These are phyloP conservation scores for Pleurozium schreberi DNA, from an alignment of 225 moss, liverwort and hornwort species.

Conservation along the genomic window DNA sequence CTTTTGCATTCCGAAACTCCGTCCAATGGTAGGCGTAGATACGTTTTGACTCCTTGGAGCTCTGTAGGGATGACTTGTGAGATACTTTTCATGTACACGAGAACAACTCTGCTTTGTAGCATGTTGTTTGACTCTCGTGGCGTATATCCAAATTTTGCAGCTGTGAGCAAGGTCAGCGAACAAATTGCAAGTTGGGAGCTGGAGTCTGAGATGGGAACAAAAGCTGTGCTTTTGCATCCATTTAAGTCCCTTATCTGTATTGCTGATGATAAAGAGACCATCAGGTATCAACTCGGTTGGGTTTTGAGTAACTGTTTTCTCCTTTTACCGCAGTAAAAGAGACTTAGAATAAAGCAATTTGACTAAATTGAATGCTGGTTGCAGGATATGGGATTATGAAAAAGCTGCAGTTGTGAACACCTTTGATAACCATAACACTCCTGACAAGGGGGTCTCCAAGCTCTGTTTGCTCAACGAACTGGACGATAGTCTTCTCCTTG, in stretches of 20 bases:
- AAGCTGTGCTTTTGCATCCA: conserved; percentile 80
- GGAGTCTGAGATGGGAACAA: conserved; percentile 68
- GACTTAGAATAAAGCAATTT: neutral
- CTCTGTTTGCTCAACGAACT: conserved; percentile 90
- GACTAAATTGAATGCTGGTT: neutral
- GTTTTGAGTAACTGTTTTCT: neutral
- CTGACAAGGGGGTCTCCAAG: conserved; percentile 93
- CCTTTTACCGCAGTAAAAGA: neutral
- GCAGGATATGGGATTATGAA: conserved; percentile 91
- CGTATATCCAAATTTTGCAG: conserved; percentile 18
- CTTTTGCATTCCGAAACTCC: neutral
- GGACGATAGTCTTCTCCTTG: conserved; percentile 82
- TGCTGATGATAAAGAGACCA: conserved; percentile 88
- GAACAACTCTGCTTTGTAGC: neutral
- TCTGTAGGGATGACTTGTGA: neutral
- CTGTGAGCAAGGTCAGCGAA: conserved; percentile 64
- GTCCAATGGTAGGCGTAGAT: neutral
- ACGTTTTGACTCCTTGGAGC: neutral
- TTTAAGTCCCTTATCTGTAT: conserved; percentile 75
- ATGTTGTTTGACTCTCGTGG: neutral
- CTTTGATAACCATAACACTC: conserved; percentile 88
- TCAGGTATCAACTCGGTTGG: conserved; percentile 41
- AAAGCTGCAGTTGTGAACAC: conserved; percentile 60
- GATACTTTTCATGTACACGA: neutral
- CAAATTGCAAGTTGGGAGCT: conserved; percentile 79